phyloP scores from a whole-genome alignment of 495 filamentous ascomycete genomes.

The Hypoxylon rickii region DNA sequence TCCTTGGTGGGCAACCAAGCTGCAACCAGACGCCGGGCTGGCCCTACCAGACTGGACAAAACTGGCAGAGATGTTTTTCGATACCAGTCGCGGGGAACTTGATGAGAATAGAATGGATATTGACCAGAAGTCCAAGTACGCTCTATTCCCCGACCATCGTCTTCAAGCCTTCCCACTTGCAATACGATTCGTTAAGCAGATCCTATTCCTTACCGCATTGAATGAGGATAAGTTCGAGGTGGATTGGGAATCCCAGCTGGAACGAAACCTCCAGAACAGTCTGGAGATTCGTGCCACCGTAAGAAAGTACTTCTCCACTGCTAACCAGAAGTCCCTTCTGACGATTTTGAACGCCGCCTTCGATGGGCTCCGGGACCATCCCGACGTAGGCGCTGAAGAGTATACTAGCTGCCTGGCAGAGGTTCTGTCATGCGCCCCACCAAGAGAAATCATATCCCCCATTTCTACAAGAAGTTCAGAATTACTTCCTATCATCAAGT shows the following conservation, averaged over 20 bases:
- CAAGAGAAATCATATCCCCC: constrained; percentile 49
- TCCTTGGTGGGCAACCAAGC: constrained; percentile 52
- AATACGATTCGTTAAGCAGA: constrained; percentile 70
- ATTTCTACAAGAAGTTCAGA: constrained; percentile 54
- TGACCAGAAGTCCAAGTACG: constrained; percentile 33
- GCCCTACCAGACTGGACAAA: constrained; percentile 53
- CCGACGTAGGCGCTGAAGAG: constrained; percentile 44
- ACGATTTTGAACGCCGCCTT: constrained; percentile 39
- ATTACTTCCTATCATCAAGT: constrained; percentile 63
- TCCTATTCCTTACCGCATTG: constrained; percentile 76
- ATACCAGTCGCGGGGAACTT: constrained; percentile 10
- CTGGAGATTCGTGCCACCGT: constrained; percentile 62
- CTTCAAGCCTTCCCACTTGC: constrained; percentile 65
- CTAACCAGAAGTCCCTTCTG: constrained; percentile 32
- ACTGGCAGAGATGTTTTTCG: constrained; percentile 52
- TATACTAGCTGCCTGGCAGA: constrained; percentile 68
- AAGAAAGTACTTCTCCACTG: constrained; percentile 44
- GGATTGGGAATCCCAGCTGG: constrained; percentile 84
- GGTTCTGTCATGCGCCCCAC: constrained; percentile 66
- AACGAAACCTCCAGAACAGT: constrained; percentile 68
- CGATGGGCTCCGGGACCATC: constrained; percentile 37
- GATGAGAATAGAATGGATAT: constrained; percentile 32
- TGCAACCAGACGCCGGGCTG: constrained; percentile 41
- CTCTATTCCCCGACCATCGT: constrained; percentile 44
- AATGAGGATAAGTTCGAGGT: constrained; percentile 67